A percentile compares a stretch with the other conserved stretches of the same genome.
These are phyloP conservation scores for Euptelea pleiosperma DNA, from an alignment of 164 flowering plant genomes.

Conservation along the genomic window DNA sequence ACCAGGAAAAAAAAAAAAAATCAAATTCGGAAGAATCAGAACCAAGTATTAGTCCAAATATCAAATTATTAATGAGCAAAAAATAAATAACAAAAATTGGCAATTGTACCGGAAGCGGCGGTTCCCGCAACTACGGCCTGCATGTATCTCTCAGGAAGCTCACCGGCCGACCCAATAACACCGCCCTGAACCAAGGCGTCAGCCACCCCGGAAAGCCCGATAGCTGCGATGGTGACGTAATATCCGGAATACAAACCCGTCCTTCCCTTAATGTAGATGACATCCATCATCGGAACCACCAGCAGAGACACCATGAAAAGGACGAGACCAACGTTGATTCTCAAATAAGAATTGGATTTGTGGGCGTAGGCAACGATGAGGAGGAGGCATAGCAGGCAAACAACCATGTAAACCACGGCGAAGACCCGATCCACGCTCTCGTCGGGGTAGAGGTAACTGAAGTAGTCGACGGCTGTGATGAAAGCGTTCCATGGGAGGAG, in stretches of 20 bases:
- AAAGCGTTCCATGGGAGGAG: constrained; percentile 98
- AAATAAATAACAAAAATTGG: background rate
- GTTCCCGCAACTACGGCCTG: constrained; percentile 97
- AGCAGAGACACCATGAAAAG: constrained; percentile 53
- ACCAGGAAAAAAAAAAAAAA: too few relatives aligned
- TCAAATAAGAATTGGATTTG: constrained; percentile 35
- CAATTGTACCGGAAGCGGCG: constrained; percentile 75
- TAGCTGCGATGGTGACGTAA: constrained; percentile 55
- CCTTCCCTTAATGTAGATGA: constrained; percentile 55
- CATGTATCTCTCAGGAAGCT: constrained; percentile 87
- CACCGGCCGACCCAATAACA: constrained; percentile 87
- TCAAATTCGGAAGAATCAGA: too few relatives aligned
- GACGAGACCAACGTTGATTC: constrained; percentile 74
- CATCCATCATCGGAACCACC: constrained; percentile 72
- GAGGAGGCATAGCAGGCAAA: constrained; percentile 44
- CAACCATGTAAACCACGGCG: constrained; percentile 72
- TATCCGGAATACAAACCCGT: constrained; percentile 61
- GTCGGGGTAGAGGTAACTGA: constrained; percentile 79
- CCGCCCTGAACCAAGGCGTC: constrained; percentile 90
- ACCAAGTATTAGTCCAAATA: too few relatives aligned
- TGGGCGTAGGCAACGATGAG: constrained; percentile 49
- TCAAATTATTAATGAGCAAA: too few relatives aligned
- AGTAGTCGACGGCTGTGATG: constrained; percentile 98
- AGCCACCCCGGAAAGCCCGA: constrained; percentile 60
- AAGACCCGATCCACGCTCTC: constrained; percentile 81